Base-by-base conservation (phyloP, 1,284 basidiomycete genomes). In the Sanghuangporus baumii region DNA sequence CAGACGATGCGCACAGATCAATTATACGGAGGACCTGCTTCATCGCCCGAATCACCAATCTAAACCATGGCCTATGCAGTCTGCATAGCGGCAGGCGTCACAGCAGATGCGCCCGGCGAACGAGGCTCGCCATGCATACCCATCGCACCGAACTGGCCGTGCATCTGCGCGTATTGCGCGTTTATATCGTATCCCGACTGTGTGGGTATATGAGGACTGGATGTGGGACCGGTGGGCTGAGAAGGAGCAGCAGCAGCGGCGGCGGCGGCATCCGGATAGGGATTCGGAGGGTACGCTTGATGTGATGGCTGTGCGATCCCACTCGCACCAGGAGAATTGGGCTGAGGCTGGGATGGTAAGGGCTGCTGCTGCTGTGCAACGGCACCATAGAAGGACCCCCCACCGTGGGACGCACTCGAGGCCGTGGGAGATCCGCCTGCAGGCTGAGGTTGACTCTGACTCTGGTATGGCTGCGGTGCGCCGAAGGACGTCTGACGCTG, bases 81-180 rank as follows among this genome's bases (percentile, higher is more conserved):
- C 50, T 63, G 62, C 14, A 57, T 51, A 12, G 62, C 61, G 20
- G 61, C 48, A 31, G 61, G 20, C 6, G 55, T 38, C 20, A 41
- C 55, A 46, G 62, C 34, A 11, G 55, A 31, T 23, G 51, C 60
- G 26, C 51, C 37, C 7, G 57, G 48, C 20, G 62, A 54, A 4
- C 59, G 52, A 12, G 62, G 57, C 26, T 61, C 63, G 14, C 59
- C 59, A 31, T 31, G 26, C 47, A 64, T 51, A 34, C 63, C 59
- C 59, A 64, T 64, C 31, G 34, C 54, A 31, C 43, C 63, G 46
- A 64, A 64, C 36, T 64, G 63, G 31, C 59, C 55, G 14, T 64
- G 63, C 63, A 64, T 64, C 54, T 64, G 63, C 14, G 55, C 59
- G 43, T 60, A 64, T 54, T 63, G 62, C n/a, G 62, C 20, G 54